Conservation (phyloP, 2,329 filamentous ascomycete genomes). For the Claviceps pazoutovae region DNA sequence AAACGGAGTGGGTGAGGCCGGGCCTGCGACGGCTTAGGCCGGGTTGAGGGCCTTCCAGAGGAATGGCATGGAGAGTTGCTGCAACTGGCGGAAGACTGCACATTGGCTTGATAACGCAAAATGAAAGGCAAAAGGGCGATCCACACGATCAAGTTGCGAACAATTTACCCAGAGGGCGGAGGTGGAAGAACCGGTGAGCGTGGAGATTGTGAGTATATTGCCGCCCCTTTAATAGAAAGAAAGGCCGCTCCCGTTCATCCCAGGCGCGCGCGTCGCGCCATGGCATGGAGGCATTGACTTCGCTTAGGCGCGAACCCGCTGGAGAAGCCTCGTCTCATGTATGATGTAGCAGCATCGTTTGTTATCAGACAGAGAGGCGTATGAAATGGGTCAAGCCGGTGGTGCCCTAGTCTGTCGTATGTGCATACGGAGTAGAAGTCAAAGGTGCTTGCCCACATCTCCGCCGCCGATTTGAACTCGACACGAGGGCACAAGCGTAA, state of each 20-base stretch:
- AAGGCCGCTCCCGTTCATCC: neutral
- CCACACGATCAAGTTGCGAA: neutral
- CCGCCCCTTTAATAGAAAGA: neutral
- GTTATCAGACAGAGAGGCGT: neutral
- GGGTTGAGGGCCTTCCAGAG: neutral
- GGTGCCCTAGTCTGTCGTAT: neutral
- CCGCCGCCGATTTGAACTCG: neutral
- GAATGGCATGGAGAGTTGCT: neutral
- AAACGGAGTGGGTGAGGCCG: neutral
- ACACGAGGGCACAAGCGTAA: neutral
- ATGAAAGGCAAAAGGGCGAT: conserved; percentile 1
- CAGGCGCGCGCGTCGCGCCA: neutral
- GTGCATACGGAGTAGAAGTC: neutral
- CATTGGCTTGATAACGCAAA: neutral
- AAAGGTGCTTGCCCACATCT: neutral
- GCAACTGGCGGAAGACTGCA: neutral
- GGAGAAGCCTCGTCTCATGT: neutral
- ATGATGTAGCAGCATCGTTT: neutral
- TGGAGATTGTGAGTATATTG: neutral
- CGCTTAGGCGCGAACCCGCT: neutral
- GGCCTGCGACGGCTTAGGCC: conserved; percentile 3
- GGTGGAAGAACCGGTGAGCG: neutral
- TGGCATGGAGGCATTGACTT: neutral
- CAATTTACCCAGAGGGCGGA: neutral
- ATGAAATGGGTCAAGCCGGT: neutral